phyloP scores from a whole-genome alignment of 2,329 filamentous ascomycete genomes.

The Ophiostoma novo-ulmi region DNA sequence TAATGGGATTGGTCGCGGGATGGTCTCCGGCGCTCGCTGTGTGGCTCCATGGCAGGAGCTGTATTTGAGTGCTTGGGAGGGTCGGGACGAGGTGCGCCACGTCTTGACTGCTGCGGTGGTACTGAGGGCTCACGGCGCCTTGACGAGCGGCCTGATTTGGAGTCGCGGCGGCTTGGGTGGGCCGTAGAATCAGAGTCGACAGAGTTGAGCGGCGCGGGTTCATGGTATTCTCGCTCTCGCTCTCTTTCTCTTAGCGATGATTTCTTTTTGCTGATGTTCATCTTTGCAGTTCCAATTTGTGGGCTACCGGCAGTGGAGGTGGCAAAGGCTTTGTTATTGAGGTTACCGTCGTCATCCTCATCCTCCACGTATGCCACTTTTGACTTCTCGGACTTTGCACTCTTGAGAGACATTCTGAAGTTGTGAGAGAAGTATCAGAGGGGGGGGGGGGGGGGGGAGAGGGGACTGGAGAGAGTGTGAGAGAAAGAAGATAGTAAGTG shows the following conservation, averaged over 20 bases:
- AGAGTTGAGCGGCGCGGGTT: conserved; percentile 35
- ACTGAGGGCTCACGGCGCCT: conserved; percentile 29
- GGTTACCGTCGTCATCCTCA: conserved; percentile 45
- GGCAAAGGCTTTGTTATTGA: conserved; percentile 42
- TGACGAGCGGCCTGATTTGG: conserved; percentile 35
- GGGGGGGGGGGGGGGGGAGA: conserved; percentile 6
- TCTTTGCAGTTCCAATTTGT: conserved; percentile 35
- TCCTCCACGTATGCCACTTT: conserved; percentile 47
- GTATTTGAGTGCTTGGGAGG: conserved; percentile 37
- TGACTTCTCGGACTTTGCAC: conserved; percentile 27
- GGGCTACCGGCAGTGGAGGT: conserved; percentile 44
- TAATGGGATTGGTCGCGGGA: conserved; percentile 38
- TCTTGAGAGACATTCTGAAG: conserved; percentile 41
- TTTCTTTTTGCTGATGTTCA: conserved; percentile 49
- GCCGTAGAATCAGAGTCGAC: conserved; percentile 44
- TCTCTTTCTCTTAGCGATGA: conserved; percentile 28
- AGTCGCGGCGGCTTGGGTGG: conserved; percentile 35
- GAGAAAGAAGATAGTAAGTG: neutral
- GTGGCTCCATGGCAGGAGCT: conserved; percentile 31
- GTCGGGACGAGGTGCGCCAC: conserved; percentile 29
- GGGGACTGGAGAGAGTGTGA: neutral
- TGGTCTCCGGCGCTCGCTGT: conserved; percentile 31
- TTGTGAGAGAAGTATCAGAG: neutral
- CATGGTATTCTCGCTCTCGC: conserved; percentile 31
- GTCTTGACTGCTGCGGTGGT: conserved; percentile 31